Conservation (phyloP, 768 basidiomycete species). For the Pseudohyphozyma bogoriensis region DNA sequence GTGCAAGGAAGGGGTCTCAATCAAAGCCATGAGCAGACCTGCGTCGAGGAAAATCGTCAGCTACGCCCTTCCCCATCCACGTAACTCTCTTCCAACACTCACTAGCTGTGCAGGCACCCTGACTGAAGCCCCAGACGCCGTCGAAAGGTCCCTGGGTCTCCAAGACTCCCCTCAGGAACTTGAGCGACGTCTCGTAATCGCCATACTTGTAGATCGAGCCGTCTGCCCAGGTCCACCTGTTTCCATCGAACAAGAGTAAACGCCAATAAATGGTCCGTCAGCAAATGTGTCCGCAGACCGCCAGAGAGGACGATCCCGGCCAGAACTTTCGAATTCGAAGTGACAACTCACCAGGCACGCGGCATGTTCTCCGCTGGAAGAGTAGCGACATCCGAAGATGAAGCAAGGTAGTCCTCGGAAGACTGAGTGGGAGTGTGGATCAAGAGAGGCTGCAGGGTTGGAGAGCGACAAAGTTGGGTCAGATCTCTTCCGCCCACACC, state of each 20-base stretch:
- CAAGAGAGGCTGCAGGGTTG: conserved; percentile 13
- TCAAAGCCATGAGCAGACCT: conserved; percentile 15
- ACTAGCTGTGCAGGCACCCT: background rate
- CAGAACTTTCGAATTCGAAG: too few species aligned
- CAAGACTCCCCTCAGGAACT: conserved; percentile 16
- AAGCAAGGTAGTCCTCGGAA: conserved; percentile 14
- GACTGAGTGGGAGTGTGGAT: conserved; percentile 22
- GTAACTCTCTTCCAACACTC: too few species aligned
- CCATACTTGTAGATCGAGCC: conserved; percentile 12
- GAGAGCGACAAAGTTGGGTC: background rate
- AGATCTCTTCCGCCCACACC: too few species aligned
- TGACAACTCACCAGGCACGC: conserved; percentile 19
- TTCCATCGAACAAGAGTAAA: conserved; percentile 20
- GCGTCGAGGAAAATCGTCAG: background rate
- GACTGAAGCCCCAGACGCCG: conserved; percentile 18
- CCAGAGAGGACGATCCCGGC: too few species aligned
- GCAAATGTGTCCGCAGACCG: too few species aligned
- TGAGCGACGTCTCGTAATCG: conserved; percentile 15
- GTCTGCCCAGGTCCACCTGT: background rate
- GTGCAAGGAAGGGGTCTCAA: conserved; percentile 18
- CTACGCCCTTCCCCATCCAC: background rate
- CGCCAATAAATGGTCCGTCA: too few species aligned
- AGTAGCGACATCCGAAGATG: background rate
- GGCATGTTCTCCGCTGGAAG: conserved; percentile 18
- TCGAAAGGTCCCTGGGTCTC: conserved; percentile 20